Evolutionary conservation across 225 moss, liverwort and hornwort genomes (phyloP).

Genomic region (Polytrichum formosum): DNA sequence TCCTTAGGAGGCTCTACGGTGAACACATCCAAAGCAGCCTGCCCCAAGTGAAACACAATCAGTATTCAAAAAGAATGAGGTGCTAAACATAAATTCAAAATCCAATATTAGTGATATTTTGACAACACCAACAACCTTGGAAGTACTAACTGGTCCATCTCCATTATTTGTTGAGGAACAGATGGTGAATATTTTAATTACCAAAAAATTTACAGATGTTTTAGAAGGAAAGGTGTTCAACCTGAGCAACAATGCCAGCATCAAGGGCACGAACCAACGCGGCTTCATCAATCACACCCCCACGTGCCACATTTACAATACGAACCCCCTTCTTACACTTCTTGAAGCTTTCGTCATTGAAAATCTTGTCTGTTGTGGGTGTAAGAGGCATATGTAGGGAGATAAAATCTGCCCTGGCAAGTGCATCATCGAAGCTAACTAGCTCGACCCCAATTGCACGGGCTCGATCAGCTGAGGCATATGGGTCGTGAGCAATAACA

Average conservation of each 20-base stretch:
- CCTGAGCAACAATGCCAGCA: constrained; percentile 84
- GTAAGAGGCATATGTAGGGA: constrained; percentile 98
- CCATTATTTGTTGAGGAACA: too few species aligned
- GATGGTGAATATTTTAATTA: too few species aligned
- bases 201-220: too few species aligned
- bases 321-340: constrained; percentile 85
- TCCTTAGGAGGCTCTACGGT: constrained; percentile 84
- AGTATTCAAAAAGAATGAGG: neutral
- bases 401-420: constrained; percentile 73
- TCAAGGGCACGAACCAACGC: constrained; percentile 86
- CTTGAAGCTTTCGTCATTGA: constrained; percentile 82
- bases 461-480: constrained; percentile 86
- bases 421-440: constrained; percentile 85
- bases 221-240: constrained; percentile 8
- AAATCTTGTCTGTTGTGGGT: constrained; percentile 78
- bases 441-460: constrained; percentile 87
- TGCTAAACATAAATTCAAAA: too few species aligned
- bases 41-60: constrained; percentile 7
- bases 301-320: constrained; percentile 83
- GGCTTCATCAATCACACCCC: constrained; percentile 91
- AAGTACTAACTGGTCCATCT: too few species aligned
- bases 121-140: too few species aligned
- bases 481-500: constrained; percentile 88
- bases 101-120: too few species aligned
- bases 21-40: constrained; percentile 96